phyloP scores from a whole-genome alignment of 441 rosid species.

The Pelargonium exstipulatum region DNA sequence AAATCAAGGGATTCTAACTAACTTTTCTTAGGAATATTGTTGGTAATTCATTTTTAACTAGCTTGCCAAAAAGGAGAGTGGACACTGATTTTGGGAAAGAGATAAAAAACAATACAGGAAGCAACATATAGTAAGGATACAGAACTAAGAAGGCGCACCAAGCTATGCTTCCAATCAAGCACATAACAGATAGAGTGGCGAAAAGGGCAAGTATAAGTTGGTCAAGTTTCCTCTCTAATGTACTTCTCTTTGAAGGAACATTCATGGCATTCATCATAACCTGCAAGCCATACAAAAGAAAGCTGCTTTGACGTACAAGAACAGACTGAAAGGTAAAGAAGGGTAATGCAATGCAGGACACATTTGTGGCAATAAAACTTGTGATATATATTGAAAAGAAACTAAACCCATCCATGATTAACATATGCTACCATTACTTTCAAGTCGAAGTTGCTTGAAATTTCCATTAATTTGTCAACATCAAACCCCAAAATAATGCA shows the following conservation, averaged over 20 bases:
- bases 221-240: conserved; percentile 97
- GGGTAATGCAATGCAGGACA: not conserved
- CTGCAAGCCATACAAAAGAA: conserved; percentile 38
- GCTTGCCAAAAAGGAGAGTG: too few species aligned
- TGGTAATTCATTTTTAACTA: too few species aligned
- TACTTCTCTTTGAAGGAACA: conserved; percentile 98
- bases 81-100: not conserved
- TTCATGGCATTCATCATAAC: conserved; percentile 99
- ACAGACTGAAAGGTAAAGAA: not conserved
- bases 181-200: conserved; percentile 76
- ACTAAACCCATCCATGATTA: not conserved
- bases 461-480: not conserved
- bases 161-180: conserved; percentile 84
- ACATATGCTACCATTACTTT: conserved; percentile 8
- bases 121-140: conserved; percentile 13
- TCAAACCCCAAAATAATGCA: not conserved
- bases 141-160: conserved; percentile 43
- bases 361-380: not conserved
- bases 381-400: not conserved
- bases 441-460: conserved; percentile 10
- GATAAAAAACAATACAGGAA: not conserved
- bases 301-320: conserved; percentile 13
- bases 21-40: too few species aligned
- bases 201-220: conserved; percentile 87
- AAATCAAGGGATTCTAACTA: too few species aligned